These are phyloP conservation scores for Jamesozyma hellenica DNA, from an alignment of 805 yeast species.

Conservation along the genomic window DNA sequence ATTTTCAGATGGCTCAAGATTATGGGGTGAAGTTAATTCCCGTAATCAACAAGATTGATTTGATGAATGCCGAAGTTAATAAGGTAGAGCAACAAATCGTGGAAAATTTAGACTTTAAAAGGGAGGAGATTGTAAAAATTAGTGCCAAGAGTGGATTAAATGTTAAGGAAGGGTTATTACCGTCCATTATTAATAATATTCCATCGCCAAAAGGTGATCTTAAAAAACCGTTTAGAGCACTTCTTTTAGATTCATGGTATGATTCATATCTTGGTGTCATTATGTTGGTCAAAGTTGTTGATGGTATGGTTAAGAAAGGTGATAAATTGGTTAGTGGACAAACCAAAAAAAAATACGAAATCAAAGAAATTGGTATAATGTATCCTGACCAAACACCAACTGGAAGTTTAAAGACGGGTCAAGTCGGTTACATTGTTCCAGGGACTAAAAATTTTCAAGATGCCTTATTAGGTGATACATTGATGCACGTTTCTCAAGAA, in stretches of 20 bases:
- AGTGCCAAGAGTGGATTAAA: conserved; percentile 88
- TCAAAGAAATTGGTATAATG: conserved; percentile 91
- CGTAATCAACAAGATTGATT: conserved; percentile 82
- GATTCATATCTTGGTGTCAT: conserved; percentile 89
- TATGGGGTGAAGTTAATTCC: conserved; percentile 77
- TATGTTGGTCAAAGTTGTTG: conserved; percentile 71
- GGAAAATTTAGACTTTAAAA: conserved; percentile 55
- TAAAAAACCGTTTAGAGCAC: conserved; percentile 47
- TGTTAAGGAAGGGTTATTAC: conserved; percentile 60
- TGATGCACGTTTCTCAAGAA: conserved; percentile 48
- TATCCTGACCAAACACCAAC: conserved; percentile 75
- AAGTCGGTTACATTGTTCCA: conserved; percentile 88
- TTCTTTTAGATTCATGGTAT: conserved; percentile 93
- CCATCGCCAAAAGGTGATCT: conserved; percentile 62
- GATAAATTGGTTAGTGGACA: conserved; percentile 69
- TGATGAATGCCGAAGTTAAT: conserved; percentile 71
- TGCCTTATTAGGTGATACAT: conserved; percentile 87
- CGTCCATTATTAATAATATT: conserved; percentile 70
- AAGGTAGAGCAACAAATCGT: conserved; percentile 79
- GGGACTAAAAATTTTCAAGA: conserved; percentile 85
- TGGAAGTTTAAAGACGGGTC: conserved; percentile 68
- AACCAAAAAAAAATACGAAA: conserved; percentile 67
- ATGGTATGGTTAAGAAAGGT: conserved; percentile 69
- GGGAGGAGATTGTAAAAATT: conserved; percentile 66
- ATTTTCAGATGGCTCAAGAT: conserved; percentile 81